These are phyloP conservation scores for Aspergillus puulaauensis DNA, from an alignment of 2,329 filamentous ascomycete genomes.

Conservation along the genomic window DNA sequence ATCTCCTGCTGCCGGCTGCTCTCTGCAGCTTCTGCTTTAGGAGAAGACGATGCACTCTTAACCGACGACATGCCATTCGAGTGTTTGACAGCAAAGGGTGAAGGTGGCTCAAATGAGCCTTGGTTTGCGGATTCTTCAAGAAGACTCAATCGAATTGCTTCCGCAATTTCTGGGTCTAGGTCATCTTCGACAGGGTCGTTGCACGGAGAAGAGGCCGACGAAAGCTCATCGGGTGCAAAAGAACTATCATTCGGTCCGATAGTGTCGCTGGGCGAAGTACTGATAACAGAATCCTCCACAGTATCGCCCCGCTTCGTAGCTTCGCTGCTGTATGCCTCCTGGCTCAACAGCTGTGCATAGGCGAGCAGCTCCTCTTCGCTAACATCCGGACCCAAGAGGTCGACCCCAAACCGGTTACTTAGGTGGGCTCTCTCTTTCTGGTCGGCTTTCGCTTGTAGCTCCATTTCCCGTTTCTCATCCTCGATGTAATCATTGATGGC, in stretches of 20 bases:
- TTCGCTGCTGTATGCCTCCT: conserved; percentile 57
- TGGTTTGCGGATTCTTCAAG: conserved; percentile 32
- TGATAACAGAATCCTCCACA: conserved; percentile 38
- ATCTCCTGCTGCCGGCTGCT: conserved; percentile 48
- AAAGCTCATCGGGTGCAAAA: conserved; percentile 29
- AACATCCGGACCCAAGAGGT: conserved; percentile 60
- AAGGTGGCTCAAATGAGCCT: conserved; percentile 14
- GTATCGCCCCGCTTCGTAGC: conserved; percentile 47
- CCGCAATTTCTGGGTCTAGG: conserved; percentile 59
- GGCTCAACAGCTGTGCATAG: conserved; percentile 62
- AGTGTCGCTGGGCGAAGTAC: conserved; percentile 39
- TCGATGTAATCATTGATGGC: conserved; percentile 79
- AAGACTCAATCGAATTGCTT: conserved; percentile 59
- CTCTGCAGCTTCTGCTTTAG: conserved; percentile 24
- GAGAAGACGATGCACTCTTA: conserved; percentile 17
- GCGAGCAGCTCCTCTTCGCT: conserved; percentile 63
- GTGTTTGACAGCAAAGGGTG: conserved; percentile 37
- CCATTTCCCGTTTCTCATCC: conserved; percentile 79
- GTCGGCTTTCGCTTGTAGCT: conserved; percentile 67
- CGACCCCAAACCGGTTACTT: conserved; percentile 79
- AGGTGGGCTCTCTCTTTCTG: conserved; percentile 69
- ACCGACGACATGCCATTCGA: conserved; percentile 26
- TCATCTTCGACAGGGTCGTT: conserved; percentile 48
- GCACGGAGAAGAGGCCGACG: conserved; percentile 37
- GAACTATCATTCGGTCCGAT: conserved; percentile 32